A percentile compares a stretch with the other conserved stretches of the same genome.
Conservation (phyloP, 345 rosid genomes). For the Populus simonii region DNA sequence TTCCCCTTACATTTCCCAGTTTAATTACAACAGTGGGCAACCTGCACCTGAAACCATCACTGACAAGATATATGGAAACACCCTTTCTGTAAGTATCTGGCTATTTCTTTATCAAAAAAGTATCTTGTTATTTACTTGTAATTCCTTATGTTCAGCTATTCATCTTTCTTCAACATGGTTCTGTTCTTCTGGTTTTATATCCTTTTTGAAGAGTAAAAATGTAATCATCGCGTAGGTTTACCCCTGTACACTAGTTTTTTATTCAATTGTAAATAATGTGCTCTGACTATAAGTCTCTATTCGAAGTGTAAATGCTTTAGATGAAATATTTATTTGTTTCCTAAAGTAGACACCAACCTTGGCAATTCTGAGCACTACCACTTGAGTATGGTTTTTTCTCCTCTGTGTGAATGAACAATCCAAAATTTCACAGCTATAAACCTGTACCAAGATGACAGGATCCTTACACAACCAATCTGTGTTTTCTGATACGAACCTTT, state of each 20-base stretch:
- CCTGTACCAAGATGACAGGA: neutral
- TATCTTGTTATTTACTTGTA: neutral
- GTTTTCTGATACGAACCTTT: neutral
- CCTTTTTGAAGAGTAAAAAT: neutral
- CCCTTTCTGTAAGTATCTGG: constrained; percentile 75
- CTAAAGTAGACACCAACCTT: neutral
- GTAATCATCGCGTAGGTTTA: neutral
- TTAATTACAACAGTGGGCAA: constrained; percentile 92
- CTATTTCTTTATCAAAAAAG: neutral
- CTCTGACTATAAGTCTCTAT: neutral
- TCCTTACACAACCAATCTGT: neutral
- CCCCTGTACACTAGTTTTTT: neutral
- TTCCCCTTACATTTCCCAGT: constrained; percentile 38
- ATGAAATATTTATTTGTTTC: neutral
- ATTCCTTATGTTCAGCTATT: neutral
- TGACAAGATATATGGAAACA: constrained; percentile 93
- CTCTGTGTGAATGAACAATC: neutral
- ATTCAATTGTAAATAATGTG: neutral
- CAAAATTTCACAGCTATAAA: neutral
- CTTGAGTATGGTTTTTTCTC: neutral
- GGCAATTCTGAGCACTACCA: neutral
- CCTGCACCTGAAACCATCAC: constrained; percentile 93
- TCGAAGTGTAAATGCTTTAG: neutral
- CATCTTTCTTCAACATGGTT: neutral
- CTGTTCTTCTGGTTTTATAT: neutral